Evolutionary conservation across 495 filamentous ascomycete genomes (phyloP), one percentile per base, ranked within the genome.

Genomic region (Aspergillus sclerotiicarbonarius): DNA sequence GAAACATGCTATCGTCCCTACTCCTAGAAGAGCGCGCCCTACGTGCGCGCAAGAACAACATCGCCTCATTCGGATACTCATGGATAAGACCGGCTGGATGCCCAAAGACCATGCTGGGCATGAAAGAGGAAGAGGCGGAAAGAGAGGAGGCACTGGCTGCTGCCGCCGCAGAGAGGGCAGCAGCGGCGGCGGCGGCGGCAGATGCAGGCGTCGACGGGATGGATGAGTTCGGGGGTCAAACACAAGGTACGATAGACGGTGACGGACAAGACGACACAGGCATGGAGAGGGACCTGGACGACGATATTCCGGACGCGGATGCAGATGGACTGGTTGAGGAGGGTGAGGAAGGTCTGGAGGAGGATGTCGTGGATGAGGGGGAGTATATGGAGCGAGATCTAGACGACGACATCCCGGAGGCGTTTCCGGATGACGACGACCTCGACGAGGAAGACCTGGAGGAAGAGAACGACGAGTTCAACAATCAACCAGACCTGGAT

Each of bases 1-100:
- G 62, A 30, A 69, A 73, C 45, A 69, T 62, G 10, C 81, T 94
- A 18, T 76, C 84, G 33, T 80, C 84, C 16, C 78, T 92, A 16
- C 78, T 78, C 6, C 68, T 81, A 51, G 90, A 93, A 67, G 90
- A 95, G 68, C 76, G 80, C 54, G 79, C 82, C 54, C 71, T 90
- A 9, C 82, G 82, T 58, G 76, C 82, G 12, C 86, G 90, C 44
- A 89, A 88, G 65, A 75, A 81, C 20, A 87, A 88, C 62, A 87
- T 92, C 39, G 80, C 84, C 18, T 86, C 84, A 57, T 90, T 90
- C 63, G 90, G 90, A 51, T 82, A 77, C 62, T 82, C 82, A 29
- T 95, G 90, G 90, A 85, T 95, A 61, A 84, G 82, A 51, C 90
- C 90, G 9, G 87, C 87, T 0, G 90, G 90, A 8, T 80, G 91